Conservation (phyloP, 495 filamentous ascomycete species). For the Aspergillus avenaceus region DNA sequence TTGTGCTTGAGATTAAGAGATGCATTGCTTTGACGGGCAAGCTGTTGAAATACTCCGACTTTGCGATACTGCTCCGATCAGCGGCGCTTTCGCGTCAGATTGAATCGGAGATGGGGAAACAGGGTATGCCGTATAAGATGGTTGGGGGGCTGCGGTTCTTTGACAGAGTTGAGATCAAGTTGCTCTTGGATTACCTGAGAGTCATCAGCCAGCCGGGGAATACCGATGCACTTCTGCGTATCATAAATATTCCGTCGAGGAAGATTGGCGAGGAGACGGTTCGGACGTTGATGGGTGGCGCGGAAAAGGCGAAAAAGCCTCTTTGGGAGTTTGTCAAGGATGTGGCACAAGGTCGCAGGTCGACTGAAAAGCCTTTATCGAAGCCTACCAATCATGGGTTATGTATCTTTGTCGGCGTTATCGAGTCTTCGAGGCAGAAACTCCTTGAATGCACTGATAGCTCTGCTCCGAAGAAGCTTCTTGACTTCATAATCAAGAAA, state of each 20-base stretch:
- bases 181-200: constrained; percentile 82
- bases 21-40: constrained; percentile 65
- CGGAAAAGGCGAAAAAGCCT: constrained; percentile 56
- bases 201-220: constrained; percentile 82
- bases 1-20: constrained; percentile 80
- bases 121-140: constrained; percentile 90
- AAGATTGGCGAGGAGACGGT: constrained; percentile 81
- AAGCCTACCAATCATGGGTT: constrained; percentile 64
- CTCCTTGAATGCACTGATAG: constrained; percentile 46
- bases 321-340: constrained; percentile 73
- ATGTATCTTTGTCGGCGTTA: constrained; percentile 56
- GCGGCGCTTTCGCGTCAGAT: constrained; percentile 79
- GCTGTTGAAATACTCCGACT: constrained; percentile 69
- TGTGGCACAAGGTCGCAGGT: constrained; percentile 65
- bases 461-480: constrained; percentile 61
- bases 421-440: constrained; percentile 57
- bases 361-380: constrained; percentile 62
- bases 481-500: constrained; percentile 70
- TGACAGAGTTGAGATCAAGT: constrained; percentile 86
- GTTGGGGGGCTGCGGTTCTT: constrained; percentile 91
- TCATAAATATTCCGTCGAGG: constrained; percentile 81
- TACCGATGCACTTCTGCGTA: constrained; percentile 79
- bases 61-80: constrained; percentile 82
- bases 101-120: constrained; percentile 77
- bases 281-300: constrained; percentile 70